phyloP scores from a whole-genome alignment of 2,329 filamentous ascomycete species.

The Rosellinia necatrix region DNA sequence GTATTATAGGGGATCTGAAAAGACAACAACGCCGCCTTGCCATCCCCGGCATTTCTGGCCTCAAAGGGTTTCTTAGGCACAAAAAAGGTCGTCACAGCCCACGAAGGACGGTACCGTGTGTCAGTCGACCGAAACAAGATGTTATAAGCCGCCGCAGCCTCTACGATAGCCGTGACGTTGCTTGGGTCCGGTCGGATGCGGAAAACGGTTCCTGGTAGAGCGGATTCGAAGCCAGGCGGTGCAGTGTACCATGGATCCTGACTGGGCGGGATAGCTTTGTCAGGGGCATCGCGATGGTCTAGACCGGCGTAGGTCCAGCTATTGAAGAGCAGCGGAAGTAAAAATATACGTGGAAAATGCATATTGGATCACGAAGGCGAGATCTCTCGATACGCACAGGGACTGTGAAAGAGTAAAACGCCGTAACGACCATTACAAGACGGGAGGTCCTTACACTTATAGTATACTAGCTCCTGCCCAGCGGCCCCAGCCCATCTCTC shows the following conservation, averaged over 20 bases:
- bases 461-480: neutral
- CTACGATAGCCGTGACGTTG: slow-evolving; percentile 23
- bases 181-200: slow-evolving; percentile 38
- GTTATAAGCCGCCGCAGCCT: neutral
- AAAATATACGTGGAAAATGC: neutral
- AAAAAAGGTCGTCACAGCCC: slow-evolving; percentile 46
- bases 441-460: neutral
- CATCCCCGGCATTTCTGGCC: neutral
- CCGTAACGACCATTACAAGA: neutral
- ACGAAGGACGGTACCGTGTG: slow-evolving; percentile 41
- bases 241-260: slow-evolving; percentile 43
- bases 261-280: slow-evolving; percentile 32
- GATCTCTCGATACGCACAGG: neutral
- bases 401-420: neutral
- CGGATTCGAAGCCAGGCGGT: slow-evolving; percentile 36
- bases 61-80: slow-evolving; percentile 15
- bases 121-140: slow-evolving; percentile 47
- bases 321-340: neutral
- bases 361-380: neutral
- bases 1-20: slow-evolving; percentile 47
- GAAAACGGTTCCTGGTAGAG: slow-evolving; percentile 38
- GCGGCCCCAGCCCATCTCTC: too few species aligned
- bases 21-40: slow-evolving; percentile 39
- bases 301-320: neutral
- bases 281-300: neutral